Conservation (phyloP, 2,329 filamentous ascomycete genomes). For the Aspergillus eucalypticola region DNA sequence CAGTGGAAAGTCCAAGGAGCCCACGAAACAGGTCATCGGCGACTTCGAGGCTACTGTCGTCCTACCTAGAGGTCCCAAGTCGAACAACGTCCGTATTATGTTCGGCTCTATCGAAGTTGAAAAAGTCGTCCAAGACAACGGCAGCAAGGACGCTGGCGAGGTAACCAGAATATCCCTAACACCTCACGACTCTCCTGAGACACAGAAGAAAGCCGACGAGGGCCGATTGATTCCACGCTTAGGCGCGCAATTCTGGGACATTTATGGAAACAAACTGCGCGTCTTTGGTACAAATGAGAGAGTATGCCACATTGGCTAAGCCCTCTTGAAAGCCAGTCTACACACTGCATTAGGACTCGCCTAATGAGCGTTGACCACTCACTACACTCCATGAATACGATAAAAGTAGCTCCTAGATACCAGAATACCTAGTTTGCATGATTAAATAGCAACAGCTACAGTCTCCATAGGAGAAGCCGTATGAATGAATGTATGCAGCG, state of each 20-base stretch:
- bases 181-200: constrained; percentile 9
- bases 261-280: constrained; percentile 60
- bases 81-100: background rate
- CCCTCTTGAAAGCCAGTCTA: background rate
- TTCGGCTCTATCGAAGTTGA: constrained; percentile 4
- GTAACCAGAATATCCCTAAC: background rate
- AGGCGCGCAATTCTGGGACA: constrained; percentile 55
- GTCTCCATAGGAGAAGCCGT: background rate
- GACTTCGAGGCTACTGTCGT: background rate
- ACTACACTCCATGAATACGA: background rate
- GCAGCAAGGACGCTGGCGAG: background rate
- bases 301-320: constrained; percentile 34
- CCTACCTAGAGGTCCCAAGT: background rate
- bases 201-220: constrained; percentile 27
- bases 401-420: background rate
- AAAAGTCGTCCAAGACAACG: background rate
- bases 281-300: constrained; percentile 62
- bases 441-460: background rate
- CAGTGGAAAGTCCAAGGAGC: background rate
- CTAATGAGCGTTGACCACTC: background rate
- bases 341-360: no score
- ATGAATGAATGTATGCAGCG: constrained; percentile 69
- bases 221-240: constrained; percentile 55
- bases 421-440: background rate
- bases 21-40: background rate